phyloP scores from a whole-genome alignment of 345 rosid genomes.

The Eutrema yunnanense region DNA sequence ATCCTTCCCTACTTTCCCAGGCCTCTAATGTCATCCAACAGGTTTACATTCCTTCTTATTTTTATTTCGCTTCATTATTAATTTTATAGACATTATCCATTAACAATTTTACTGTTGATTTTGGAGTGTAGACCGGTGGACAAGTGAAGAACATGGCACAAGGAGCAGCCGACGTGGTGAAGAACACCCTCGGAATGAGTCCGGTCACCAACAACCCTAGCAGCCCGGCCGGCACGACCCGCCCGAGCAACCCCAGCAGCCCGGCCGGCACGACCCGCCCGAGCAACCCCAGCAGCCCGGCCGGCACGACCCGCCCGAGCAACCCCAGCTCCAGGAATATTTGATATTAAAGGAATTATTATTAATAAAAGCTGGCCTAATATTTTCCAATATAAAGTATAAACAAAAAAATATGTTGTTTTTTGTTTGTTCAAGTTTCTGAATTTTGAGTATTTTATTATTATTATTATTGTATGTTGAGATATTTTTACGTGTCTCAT shows the following conservation, averaged over 20 bases:
- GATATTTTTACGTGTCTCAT: not conserved
- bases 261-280: constrained; percentile 17
- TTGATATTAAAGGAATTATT: not conserved
- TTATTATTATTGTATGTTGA: not conserved
- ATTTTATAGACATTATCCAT: not conserved
- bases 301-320: constrained; percentile 12
- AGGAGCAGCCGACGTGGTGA: constrained; percentile 48
- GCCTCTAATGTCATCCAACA: constrained; percentile 41
- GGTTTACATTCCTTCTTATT: constrained; percentile 9
- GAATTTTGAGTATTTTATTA: not conserved
- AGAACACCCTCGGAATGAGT: constrained; percentile 43
- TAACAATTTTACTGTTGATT: not conserved
- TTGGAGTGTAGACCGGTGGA: constrained; percentile 39
- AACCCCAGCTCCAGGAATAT: constrained; percentile 12
- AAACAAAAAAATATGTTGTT: not conserved
- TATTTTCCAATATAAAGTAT: not conserved
- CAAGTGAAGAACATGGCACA: constrained; percentile 47
- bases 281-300: not conserved
- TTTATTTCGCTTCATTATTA: not conserved
- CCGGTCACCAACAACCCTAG: constrained; percentile 7
- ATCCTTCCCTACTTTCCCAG: constrained; percentile 28
- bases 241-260: not conserved
- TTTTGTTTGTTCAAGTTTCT: not conserved
- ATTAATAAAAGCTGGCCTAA: not conserved
- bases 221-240: constrained; percentile 13